Evolutionary conservation across 2,329 filamentous ascomycete genomes (phyloP), one percentile per base, ranked within the genome.

Genomic region (Calonectria henricotiae): DNA sequence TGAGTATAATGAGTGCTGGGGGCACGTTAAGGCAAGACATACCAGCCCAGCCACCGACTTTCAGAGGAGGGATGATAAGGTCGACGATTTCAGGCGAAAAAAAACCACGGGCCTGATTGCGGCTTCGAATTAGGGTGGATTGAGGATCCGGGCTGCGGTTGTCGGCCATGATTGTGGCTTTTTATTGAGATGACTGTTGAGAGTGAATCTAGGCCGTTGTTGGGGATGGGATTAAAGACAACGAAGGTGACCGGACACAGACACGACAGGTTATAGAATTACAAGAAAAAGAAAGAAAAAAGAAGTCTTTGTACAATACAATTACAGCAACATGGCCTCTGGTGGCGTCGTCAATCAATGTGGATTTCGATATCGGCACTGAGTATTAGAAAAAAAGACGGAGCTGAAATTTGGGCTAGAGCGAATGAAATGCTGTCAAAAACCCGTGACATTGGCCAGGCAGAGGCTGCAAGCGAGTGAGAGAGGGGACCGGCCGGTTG

Each of bases 1-100:
- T 69, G 17, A 65, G 46, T 43, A 55, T 35, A 13, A 27, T 46
- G 44, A 41, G 47, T 27, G 12, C 9, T 2, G 9, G 15, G 27
- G 27, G 25, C 12, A 27, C 23, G 30, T 37, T 6, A 15, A 20
- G 11, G 7, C 39, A 35, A 65, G 32, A 63, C 76, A 54, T 71
- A 93, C 91, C 91, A 65, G 86, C 85, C 66, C 87, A 80, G n/a
- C 85, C 85, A 32, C 91, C 91, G 67, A 91, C 84, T 75, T 90
- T 88, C 60, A 92, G 78, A 25, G 90, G 86, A 23, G 87, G 86
- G 9, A 80, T 78, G 20, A 89, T 73, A 9, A 89, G 81, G 1
- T 86, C 83, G 7, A 82, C 73, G 7, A 88, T 70, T 62, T 85
- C 84, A 5, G 83, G 83, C 15, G 86, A 82, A 25, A 87, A 75